Evolutionary conservation across 1,284 basidiomycete species (phyloP).

Genomic region (Veloporphyrellus conicus): DNA sequence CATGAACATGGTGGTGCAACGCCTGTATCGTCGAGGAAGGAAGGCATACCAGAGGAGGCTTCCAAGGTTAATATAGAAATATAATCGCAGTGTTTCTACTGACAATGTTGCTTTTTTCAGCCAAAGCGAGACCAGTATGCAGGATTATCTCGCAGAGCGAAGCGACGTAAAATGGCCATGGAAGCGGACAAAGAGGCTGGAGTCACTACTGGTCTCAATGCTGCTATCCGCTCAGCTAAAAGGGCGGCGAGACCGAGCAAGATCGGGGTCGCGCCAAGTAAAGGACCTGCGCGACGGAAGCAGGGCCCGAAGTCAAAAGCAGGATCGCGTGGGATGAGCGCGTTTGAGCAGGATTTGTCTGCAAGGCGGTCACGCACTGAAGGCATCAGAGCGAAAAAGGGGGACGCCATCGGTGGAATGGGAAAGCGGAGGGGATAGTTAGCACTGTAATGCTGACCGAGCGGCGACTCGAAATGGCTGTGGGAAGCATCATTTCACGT

Average conservation of each 20-base stretch:
- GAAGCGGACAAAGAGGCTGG: conserved; percentile 70
- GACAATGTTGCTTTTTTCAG: conserved; percentile 36
- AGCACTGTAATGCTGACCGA: conserved; percentile 12
- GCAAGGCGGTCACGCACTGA: conserved; percentile 35
- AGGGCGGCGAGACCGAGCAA: conserved; percentile 59
- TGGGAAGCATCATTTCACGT: conserved; percentile 28
- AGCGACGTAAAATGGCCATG: conserved; percentile 80
- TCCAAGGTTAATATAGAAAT: conserved; percentile 19
- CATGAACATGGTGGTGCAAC: conserved; percentile 56
- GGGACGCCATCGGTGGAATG: conserved; percentile 46
- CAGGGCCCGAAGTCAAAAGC: conserved; percentile 21
- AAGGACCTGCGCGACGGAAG: conserved; percentile 12
- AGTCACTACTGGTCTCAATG: conserved; percentile 54
- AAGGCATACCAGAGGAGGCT: conserved; percentile 8
- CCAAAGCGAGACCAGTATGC: conserved; percentile 80
- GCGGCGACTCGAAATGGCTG: conserved; percentile 6
- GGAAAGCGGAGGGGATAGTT: conserved; percentile 43
- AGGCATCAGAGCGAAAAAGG: conserved; percentile 47
- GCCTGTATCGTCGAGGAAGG: conserved; percentile 31
- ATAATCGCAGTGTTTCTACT: background rate
- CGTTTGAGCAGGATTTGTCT: conserved; percentile 45
- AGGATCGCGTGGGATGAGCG: conserved; percentile 22
- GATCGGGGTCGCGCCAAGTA: conserved; percentile 33
- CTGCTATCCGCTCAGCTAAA: conserved; percentile 83
- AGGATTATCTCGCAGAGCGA: conserved; percentile 78